Evolutionary conservation across 768 basidiomycete genomes (phyloP).

Genomic region (Trametes elegans): DNA sequence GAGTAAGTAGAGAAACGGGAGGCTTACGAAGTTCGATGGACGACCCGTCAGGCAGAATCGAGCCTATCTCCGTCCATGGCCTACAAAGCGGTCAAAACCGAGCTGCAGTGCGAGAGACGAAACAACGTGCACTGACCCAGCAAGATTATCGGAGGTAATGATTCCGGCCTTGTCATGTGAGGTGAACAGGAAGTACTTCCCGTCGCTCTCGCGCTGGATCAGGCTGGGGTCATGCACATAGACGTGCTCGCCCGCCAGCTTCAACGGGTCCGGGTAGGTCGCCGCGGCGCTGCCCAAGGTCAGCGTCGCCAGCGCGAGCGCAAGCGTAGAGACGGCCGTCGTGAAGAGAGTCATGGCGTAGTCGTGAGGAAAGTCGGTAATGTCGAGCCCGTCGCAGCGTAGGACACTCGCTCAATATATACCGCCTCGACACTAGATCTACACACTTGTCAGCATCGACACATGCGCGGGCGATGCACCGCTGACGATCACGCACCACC

Average conservation of each 20-base stretch:
- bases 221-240: conserved; percentile 19
- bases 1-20: too few species aligned
- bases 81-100: background rate
- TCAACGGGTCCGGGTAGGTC: conserved; percentile 13
- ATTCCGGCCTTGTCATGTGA: conserved; percentile 16
- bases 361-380: background rate
- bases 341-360: background rate
- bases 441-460: background rate
- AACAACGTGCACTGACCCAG: too few species aligned
- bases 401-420: too few species aligned
- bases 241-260: conserved; percentile 2
- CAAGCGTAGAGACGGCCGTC: background rate
- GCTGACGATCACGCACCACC: conserved; percentile 7
- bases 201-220: conserved; percentile 15
- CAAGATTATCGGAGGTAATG: conserved; percentile 11
- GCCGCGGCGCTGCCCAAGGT: background rate
- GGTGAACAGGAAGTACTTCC: conserved; percentile 23
- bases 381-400: too few species aligned
- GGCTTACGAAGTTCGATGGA: conserved; percentile 15
- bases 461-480: background rate
- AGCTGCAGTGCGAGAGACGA: too few species aligned
- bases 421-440: background rate
- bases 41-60: conserved; percentile 19
- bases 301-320: background rate
- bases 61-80: conserved; percentile 23